These are phyloP conservation scores for Acorus gramineus DNA, from an alignment of 106 monocot species.

Conservation along the genomic window DNA sequence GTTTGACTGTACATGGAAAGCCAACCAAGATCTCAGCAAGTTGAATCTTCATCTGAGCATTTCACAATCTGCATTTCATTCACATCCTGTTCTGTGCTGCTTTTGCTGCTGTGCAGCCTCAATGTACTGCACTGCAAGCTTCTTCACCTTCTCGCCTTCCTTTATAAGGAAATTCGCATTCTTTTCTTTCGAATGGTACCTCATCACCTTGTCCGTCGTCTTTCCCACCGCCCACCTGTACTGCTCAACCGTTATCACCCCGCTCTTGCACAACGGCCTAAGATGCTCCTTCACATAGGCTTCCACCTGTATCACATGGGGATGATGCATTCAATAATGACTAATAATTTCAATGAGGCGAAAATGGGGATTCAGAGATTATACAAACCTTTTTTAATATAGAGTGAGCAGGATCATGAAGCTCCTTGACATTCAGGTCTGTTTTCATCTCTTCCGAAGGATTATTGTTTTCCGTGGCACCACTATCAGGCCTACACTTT, in stretches of 20 bases:
- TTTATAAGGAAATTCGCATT: conserved; percentile 89
- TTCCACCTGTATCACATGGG: conserved; percentile 49
- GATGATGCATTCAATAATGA: neutral
- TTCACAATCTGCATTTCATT: no score
- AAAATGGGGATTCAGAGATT: no score
- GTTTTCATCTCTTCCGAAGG: conserved; percentile 7
- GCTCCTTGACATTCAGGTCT: conserved; percentile 2
- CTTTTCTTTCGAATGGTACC: conserved; percentile 60
- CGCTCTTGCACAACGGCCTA: conserved; percentile 86
- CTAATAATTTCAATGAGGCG: neutral
- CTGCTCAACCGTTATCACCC: conserved; percentile 67
- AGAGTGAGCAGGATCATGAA: conserved; percentile 15
- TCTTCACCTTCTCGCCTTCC: conserved; percentile 88
- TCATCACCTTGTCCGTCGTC: conserved; percentile 80
- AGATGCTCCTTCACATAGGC: conserved; percentile 85
- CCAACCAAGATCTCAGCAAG: no score
- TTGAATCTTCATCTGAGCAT: no score
- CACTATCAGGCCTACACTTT: conserved; percentile 3
- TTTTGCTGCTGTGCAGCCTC: conserved; percentile 60
- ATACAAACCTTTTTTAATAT: conserved; percentile 49
- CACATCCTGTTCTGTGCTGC: neutral
- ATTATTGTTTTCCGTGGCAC: conserved; percentile 5
- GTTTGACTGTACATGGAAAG: no score
- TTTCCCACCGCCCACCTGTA: conserved; percentile 78
- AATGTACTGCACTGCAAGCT: conserved; percentile 72